These are phyloP conservation scores for Emmonsiellopsis sp. DNA, from an alignment of 2,329 filamentous ascomycete genomes.

Conservation along the genomic window DNA sequence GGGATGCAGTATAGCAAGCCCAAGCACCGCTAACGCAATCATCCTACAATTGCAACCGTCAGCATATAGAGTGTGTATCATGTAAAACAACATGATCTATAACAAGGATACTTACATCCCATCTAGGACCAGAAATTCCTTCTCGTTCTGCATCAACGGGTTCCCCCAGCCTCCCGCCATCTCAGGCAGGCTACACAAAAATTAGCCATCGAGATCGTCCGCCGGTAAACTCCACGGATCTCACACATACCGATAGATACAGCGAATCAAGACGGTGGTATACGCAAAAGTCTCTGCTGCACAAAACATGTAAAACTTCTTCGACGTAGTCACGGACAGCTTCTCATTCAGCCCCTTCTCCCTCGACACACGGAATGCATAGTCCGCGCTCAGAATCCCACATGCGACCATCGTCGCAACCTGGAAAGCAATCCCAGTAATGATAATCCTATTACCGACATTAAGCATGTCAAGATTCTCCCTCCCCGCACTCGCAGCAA, in stretches of 20 bases:
- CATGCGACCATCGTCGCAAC: constrained; percentile 38
- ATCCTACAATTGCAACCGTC: no score
- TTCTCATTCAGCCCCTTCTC: constrained; percentile 9
- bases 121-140: constrained; percentile 38
- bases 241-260: constrained; percentile 30
- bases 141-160: constrained; percentile 36
- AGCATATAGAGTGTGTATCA: no score
- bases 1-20: no score
- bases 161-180: constrained; percentile 42
- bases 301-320: constrained; percentile 16
- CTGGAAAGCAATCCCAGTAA: constrained; percentile 49
- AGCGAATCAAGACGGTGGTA: constrained; percentile 31
- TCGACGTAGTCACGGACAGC: not conserved
- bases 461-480: constrained; percentile 28
- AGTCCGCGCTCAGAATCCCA: constrained; percentile 27
- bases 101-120: constrained; percentile 31
- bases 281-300: constrained; percentile 25
- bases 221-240: not conserved
- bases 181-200: constrained; percentile 32
- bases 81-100: no score
- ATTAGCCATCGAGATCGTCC: constrained; percentile 5
- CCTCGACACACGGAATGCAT: constrained; percentile 33
- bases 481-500: constrained; percentile 43
- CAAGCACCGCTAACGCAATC: no score
- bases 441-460: constrained; percentile 46